Evolutionary conservation across 2,329 filamentous ascomycete species (phyloP), one percentile per base, ranked within the genome.

Genomic region (Coniochaeta sp.): DNA sequence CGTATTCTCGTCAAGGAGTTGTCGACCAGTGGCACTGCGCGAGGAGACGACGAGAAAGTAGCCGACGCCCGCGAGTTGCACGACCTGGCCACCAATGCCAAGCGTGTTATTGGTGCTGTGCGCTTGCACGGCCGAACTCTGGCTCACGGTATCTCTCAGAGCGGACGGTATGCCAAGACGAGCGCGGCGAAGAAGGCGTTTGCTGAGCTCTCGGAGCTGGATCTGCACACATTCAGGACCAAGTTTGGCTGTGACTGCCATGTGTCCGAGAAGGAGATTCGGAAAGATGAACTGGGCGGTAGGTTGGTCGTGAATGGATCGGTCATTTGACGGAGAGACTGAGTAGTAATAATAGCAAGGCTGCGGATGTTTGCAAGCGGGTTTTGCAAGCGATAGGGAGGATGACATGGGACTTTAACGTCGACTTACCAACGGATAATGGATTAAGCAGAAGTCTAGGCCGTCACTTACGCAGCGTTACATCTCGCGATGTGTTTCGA

Each of bases 101-200:
- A 47, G 28, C 65, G 78, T 65, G 82, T 93, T 6, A 77, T 90
- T 0, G 89, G 88, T 7, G 91, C 85, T 26, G 80, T 96, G 8
- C 79, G 96, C 69, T 81, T 97, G 16, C 93, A 98, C 69, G 82
- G 85, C 14, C 72, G 80, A 47, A 81, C 92, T 11, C 73, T 90
- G n/a, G 83, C 85, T 1, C 79, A 85, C 63, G 83, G 79, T 1
- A 76, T 79, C 38, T 84, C 84, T 1, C 83, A 79, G 64, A 91
- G 86, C 58, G 82, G 83, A 0, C 80, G 89, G 55, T 89, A 92
- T 72, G 91, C 90, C 0, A 93, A 92, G 73, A 72, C 89, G 5
- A 79, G 79, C 14, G 88, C 84, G 0, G 87, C 88, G 14, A 82
- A 85, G 64, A 75, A 76, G 63, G 87, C 86, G 1, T 64, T 89